These are phyloP conservation scores for Tricholoma sp. DNA, from an alignment of 768 basidiomycete genomes.

Conservation along the genomic window DNA sequence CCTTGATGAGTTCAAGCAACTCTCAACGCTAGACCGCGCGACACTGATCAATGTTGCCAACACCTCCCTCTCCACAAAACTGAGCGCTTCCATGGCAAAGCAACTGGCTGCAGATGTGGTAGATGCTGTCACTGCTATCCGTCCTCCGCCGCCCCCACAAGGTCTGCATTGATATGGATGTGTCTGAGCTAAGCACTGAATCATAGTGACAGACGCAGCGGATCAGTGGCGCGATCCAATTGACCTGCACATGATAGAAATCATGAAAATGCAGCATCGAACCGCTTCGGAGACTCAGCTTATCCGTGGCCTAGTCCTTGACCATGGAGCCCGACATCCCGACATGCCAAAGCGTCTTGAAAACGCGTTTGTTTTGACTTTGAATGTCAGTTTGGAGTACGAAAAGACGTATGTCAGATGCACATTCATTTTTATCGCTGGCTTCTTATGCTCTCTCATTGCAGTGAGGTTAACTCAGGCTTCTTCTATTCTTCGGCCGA, in stretches of 20 bases:
- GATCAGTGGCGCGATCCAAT: slow-evolving; percentile 84
- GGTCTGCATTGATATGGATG: slow-evolving; percentile 34
- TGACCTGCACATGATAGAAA: slow-evolving; percentile 98
- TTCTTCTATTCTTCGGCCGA: slow-evolving; percentile 99
- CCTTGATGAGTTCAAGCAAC: slow-evolving; percentile 84
- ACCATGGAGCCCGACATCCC: slow-evolving; percentile 96
- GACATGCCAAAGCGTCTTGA: slow-evolving; percentile 99
- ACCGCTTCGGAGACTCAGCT: slow-evolving; percentile 97
- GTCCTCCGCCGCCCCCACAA: slow-evolving; percentile 56
- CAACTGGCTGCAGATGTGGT: slow-evolving; percentile 90
- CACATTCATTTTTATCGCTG: slow-evolving; percentile 7
- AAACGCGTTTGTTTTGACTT: slow-evolving; percentile 90
- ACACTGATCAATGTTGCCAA: slow-evolving; percentile 90
- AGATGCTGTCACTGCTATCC: slow-evolving; percentile 90
- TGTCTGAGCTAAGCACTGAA: slow-evolving; percentile 5
- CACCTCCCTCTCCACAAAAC: slow-evolving; percentile 94
- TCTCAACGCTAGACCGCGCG: slow-evolving; percentile 75
- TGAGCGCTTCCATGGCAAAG: slow-evolving; percentile 76
- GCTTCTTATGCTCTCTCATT: slow-evolving; percentile 16
- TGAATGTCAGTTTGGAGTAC: slow-evolving; percentile 98
- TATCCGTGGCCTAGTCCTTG: slow-evolving; percentile 90
- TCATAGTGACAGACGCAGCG: slow-evolving; percentile 39
- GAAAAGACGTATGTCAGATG: slow-evolving; percentile 86
- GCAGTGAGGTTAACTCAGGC: slow-evolving; percentile 96
- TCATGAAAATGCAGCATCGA: slow-evolving; percentile 99